Percentiles rank a stretch among this genome's conserved stretches.
Evolutionary conservation across 768 basidiomycete genomes (phyloP).

Genomic region (Xanthoconium purpureum): DNA sequence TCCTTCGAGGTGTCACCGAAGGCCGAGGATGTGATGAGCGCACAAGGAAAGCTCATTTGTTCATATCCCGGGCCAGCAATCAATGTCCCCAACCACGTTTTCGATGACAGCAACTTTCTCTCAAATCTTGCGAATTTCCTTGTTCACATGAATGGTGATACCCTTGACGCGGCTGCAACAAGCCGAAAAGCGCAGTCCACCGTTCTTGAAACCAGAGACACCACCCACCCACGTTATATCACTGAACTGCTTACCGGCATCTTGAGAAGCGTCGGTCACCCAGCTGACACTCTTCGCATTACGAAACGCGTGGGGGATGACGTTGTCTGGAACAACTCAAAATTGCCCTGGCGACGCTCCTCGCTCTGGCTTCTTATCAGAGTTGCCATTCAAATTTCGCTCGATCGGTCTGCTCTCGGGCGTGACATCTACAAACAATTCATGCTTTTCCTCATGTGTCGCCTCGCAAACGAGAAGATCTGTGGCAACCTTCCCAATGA

Average conservation of each 20-base stretch:
- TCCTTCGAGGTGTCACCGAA: conserved; percentile 43
- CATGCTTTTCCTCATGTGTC: conserved; percentile 40
- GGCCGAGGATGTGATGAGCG: conserved; percentile 32
- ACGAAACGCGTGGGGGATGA: conserved; percentile 34
- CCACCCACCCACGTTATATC: conserved; percentile 42
- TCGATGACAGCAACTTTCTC: conserved; percentile 31
- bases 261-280: conserved; percentile 27
- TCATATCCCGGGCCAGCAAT: conserved; percentile 46
- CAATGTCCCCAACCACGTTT: conserved; percentile 27
- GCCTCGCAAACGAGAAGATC: conserved; percentile 23
- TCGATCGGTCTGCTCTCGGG: conserved; percentile 13
- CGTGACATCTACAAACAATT: conserved; percentile 44
- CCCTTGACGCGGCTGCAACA: conserved; percentile 15
- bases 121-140: conserved; percentile 39
- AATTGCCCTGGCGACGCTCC: conserved; percentile 35
- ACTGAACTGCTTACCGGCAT: conserved; percentile 45
- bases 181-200: no score
- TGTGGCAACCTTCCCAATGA: conserved; percentile 16
- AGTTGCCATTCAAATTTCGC: conserved; percentile 32
- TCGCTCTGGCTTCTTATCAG: conserved; percentile 38
- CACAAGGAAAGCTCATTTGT: conserved; percentile 42
- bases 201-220: conserved; percentile 6
- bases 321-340: conserved; percentile 12
- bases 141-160: conserved; percentile 30
- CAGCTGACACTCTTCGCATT: not conserved